Evolutionary conservation across 2,329 filamentous ascomycete species (phyloP), one percentile per base, ranked within the genome.

Genomic region (Botrytis paeoniae): DNA sequence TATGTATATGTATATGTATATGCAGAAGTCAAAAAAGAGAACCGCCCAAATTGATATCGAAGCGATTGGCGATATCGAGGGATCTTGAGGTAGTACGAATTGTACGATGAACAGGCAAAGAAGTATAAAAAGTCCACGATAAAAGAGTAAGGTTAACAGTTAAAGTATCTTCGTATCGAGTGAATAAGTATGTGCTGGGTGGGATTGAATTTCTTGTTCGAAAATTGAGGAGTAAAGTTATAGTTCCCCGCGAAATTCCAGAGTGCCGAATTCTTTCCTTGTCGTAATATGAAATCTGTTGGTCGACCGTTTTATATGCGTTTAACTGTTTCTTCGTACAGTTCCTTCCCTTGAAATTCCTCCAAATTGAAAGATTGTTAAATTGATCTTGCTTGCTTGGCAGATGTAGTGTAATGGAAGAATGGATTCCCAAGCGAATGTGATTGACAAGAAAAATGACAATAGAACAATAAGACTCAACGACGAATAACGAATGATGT

Each of bases 1-100:
- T 77, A 60, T 66, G 16, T 43, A 35, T 35, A 20, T 51, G 29
- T 39, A 75, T 39, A 75, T 79, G 73, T 75, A 74, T 77, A 60
- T 66, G 37, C 16, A 65, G 20, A 39, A 39, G 51, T 14, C 25
- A 41, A 20, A 59, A 60, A 37, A 68, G 16, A 60, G 59, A 45
- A 57, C 14, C 37, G 59, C 48, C 37, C 59, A 64, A 39, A 45
- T 63, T 18, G 51, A 66, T 72, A 72, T 12, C 51, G 62, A 72
- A 68, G 43, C 70, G 70, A 72, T 59, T 68, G 70, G 70, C 62
- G 62, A 72, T 68, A 60, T 72, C 51, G 62, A 72, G 48, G 18
- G 14, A 4, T 8, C 45, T 39, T 20, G 59, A 45, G 70, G 64
- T 68, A 8, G 64, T 57, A 57, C 48, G 39, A 59, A 48, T 41